Evolutionary conservation across 2,329 filamentous ascomycete species (phyloP).

Genomic region (Trematosphaeria pertusa): DNA sequence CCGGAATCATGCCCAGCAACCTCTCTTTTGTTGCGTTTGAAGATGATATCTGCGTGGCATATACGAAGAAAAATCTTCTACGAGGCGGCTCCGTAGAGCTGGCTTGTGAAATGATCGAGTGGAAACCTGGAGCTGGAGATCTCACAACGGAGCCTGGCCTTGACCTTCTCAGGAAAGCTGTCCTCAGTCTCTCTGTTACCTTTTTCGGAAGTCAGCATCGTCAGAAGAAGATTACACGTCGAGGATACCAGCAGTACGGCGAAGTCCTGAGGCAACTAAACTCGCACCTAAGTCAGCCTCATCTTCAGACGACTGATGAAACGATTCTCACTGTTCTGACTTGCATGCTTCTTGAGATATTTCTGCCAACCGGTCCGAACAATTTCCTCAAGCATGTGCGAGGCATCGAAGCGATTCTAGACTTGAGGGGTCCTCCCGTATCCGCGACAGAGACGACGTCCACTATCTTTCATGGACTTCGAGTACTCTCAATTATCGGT

Average conservation of each 20-base stretch:
- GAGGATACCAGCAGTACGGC: slow-evolving; percentile 33
- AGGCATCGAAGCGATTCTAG: slow-evolving; percentile 37
- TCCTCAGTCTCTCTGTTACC: slow-evolving; percentile 31
- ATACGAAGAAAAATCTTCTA: slow-evolving; percentile 34
- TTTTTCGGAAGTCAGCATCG: slow-evolving; percentile 37
- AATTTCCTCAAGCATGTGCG: slow-evolving; percentile 37
- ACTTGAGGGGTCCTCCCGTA: slow-evolving; percentile 28
- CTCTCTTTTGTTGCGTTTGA: slow-evolving; percentile 30
- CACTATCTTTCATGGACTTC: slow-evolving; percentile 27
- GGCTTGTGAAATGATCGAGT: slow-evolving; percentile 31
- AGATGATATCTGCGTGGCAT: slow-evolving; percentile 34
- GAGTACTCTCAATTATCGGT: slow-evolving; percentile 32
- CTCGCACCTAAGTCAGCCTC: slow-evolving; percentile 19
- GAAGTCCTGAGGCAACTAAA: slow-evolving; percentile 33
- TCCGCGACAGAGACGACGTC: slow-evolving; percentile 14
- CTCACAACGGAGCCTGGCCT: slow-evolving; percentile 18
- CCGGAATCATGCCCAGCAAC: slow-evolving; percentile 6
- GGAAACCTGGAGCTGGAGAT: background rate
- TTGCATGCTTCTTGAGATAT: slow-evolving; percentile 38
- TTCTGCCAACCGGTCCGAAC: slow-evolving; percentile 32
- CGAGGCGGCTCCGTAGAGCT: slow-evolving; percentile 33
- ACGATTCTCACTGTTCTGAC: slow-evolving; percentile 33
- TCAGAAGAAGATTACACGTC: slow-evolving; percentile 21
- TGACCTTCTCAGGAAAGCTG: slow-evolving; percentile 27
- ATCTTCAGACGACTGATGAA: slow-evolving; percentile 28